Evolutionary conservation across 345 rosid genomes (phyloP), one percentile per base, ranked within the genome.

Genomic region (Rhizophora apiculata): DNA sequence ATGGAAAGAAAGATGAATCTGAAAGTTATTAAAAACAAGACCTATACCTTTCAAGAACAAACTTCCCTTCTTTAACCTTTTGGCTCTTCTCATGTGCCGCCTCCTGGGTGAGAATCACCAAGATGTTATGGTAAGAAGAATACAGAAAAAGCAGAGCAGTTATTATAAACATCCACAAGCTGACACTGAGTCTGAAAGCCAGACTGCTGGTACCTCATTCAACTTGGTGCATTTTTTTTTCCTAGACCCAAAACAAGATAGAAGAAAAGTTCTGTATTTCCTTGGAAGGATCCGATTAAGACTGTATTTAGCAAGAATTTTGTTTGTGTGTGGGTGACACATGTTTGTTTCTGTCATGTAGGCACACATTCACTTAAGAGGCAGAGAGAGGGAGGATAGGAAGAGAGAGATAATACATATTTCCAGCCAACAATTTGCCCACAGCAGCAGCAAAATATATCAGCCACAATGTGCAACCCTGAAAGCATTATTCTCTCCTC

Each of bases 371-470:
- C 18, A 3, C 49, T 43, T 13, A 13, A 43, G 49, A 15, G 16
- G 20, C 6, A 39, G 27, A 18, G 36, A 20, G 29, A 27, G 3
- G 49, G 21, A 6, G 7, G 22, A 10, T 60, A 32, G 24, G 62
- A 60, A 15, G 53, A 26, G 63, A 48, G 58, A 58, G 63, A 59
- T 73, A 64, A 64, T 87, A 90, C 98, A 51, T 90, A 93, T 93
- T 93, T 93, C 98, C 98, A 90, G 77, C 98, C 98, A 71, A 90
- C 86, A 60, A 83, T 86, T 69, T 87, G 96, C 72, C 97, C 96
- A 37, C 98, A 93, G 39, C 85, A 85, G 79, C 98, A 93, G 76
- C 98, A 93, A 83, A 82, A 93, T 52, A 86, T 79, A 76, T 93
- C 98, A 16, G 89, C 88, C 29, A 90, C 97, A 2, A 93, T 90